phyloP scores from a whole-genome alignment of 2,329 filamentous ascomycete species.

The Pseudogymnoascus sp. region DNA sequence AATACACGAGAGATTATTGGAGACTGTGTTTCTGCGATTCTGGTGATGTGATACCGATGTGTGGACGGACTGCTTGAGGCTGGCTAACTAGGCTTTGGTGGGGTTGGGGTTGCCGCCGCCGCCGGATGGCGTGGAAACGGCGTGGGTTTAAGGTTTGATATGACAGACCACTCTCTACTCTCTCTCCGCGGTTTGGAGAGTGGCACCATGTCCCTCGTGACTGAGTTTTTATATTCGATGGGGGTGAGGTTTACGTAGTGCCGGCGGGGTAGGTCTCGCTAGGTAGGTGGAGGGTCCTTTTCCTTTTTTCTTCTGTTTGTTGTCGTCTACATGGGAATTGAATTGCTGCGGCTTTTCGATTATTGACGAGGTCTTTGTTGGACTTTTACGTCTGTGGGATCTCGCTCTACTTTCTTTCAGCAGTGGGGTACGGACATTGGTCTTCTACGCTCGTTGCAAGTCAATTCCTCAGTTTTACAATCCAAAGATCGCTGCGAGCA shows the following conservation, averaged over 20 bases:
- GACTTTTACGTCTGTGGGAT: not conserved
- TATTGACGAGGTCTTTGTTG: not conserved
- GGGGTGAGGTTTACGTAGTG: not conserved
- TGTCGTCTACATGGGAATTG: not conserved
- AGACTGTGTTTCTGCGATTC: too few species aligned
- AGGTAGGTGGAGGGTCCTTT: not conserved
- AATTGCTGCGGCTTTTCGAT: not conserved
- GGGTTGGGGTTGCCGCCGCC: not conserved
- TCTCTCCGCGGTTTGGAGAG: not conserved
- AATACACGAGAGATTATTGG: not conserved
- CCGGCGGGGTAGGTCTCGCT: not conserved
- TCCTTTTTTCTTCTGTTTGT: not conserved
- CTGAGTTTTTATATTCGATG: not conserved
- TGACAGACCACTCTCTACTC: not conserved
- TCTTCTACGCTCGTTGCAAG: not conserved
- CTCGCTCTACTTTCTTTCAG: not conserved
- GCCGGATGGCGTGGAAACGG: not conserved
- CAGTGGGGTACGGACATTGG: not conserved
- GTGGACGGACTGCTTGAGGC: not conserved
- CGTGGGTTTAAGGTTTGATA: not conserved
- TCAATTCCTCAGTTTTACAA: not conserved
- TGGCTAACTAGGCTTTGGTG: not conserved
- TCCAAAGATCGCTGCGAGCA: not conserved
- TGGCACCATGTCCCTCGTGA: not conserved
- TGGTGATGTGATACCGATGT: not conserved